Percentiles rank a stretch among this genome's conserved stretches.
These are phyloP conservation scores for Aurantiochytrium sp. DNA, from an alignment of 108 stramenopile species.

Conservation along the genomic window DNA sequence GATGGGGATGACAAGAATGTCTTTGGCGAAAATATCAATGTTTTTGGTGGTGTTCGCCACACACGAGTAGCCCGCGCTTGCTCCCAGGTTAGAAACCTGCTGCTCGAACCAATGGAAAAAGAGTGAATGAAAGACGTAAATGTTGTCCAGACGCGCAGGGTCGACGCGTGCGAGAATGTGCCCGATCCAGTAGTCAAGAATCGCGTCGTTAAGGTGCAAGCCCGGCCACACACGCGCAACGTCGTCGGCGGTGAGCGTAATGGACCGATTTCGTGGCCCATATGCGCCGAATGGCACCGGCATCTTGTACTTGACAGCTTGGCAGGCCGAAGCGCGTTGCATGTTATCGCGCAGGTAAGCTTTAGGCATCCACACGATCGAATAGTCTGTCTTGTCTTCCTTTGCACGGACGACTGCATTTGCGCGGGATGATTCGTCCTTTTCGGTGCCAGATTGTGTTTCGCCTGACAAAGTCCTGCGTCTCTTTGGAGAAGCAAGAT, in stretches of 20 bases:
- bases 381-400: not conserved
- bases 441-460: too few relatives aligned
- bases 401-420: too few relatives aligned
- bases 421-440: too few relatives aligned
- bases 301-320: not conserved
- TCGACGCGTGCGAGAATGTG: not conserved
- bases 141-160: not conserved
- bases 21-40: constrained; percentile 76
- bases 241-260: not conserved
- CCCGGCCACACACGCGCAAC: not conserved
- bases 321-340: not conserved
- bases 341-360: not conserved
- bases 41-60: constrained; percentile 39
- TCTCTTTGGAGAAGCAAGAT: too few relatives aligned
- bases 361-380: not conserved
- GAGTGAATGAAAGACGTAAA: constrained; percentile 37
- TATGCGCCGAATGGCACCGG: not conserved
- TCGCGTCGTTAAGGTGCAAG: not conserved
- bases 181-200: not conserved
- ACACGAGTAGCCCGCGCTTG: not conserved
- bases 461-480: too few relatives aligned
- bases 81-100: not conserved
- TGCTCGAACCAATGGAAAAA: constrained; percentile 35
- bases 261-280: not conserved
- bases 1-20: constrained; percentile 81